Base-by-base conservation (phyloP, 768 basidiomycete genomes). In the Brasilioporus rufonigricans region DNA sequence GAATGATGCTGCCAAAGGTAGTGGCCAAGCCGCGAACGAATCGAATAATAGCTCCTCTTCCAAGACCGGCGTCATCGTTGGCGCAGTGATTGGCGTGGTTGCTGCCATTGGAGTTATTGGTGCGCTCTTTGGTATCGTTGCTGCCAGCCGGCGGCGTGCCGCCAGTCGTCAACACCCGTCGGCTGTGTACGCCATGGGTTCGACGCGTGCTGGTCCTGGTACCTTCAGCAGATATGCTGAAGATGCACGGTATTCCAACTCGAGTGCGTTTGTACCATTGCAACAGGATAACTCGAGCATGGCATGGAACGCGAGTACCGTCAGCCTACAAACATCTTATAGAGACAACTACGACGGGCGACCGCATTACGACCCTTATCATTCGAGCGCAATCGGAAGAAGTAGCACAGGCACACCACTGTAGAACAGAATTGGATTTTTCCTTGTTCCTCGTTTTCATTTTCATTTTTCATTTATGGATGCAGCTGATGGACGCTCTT, bases 231-330 rank as follows among this genome's bases (percentile, higher is more conserved):
- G 58, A 68, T 52, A 61, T 66, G 60, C 61, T 23, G 62, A 50
- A 11, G 44, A 48, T 11, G 41, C 36, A 40, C 73, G 83, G 38
- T 71, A 71, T 71, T 84, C 85, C 58, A 82, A 86, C 72, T 83
- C 85, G 62, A 85, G 84, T 58, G 80, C 86, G 33, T 89, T 89
- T 63, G 74, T 86, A 48, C 87, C 88, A n/a, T 68, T 90, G 62
- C 80, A 82, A 60, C 85, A 85, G 65, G 80, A 79, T 52, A 84
- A 82, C 63, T 61, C 74, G 51, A 82, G 79, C 61, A 76, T 75
- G 60, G 76, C 78, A 45, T 86, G 84, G 84, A 82, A 82, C 59
- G 74, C 76, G 44, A 87, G 84, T 65, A 76, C 67, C 19, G 66
- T 68, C 33, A 80, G 76, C 62, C 65, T 86, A 59, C 68, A 72